Evolutionary conservation across 1,284 basidiomycete species (phyloP).

Genomic region (Malassezia slooffiae): DNA sequence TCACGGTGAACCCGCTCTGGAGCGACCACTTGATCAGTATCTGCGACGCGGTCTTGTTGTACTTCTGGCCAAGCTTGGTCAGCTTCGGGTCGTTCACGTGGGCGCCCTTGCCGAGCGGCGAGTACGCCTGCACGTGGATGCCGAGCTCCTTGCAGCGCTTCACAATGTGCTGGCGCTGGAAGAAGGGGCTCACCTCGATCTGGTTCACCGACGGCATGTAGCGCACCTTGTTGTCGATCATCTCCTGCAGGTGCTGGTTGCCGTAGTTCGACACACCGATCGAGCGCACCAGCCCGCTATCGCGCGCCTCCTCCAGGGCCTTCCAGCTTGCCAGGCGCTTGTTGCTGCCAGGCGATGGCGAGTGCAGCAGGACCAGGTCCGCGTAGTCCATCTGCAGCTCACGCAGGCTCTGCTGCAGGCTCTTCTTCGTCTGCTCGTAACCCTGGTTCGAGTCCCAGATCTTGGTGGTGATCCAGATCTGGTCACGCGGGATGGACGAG

Average conservation of each 20-base stretch:
- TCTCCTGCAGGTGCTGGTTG: constrained; percentile 66
- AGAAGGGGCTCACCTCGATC: constrained; percentile 68
- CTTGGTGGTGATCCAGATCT: constrained; percentile 76
- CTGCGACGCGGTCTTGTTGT: constrained; percentile 59
- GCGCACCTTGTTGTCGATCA: constrained; percentile 49
- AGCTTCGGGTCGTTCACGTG: constrained; percentile 22
- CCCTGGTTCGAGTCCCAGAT: constrained; percentile 49
- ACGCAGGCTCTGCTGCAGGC: constrained; percentile 18
- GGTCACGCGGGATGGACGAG: constrained; percentile 61
- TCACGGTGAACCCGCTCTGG: constrained; percentile 53
- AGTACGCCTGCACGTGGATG: constrained; percentile 60
- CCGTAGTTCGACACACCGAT: constrained; percentile 47
- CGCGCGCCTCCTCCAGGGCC: constrained; percentile 23
- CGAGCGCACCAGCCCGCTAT: constrained; percentile 18
- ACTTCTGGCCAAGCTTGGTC: constrained; percentile 47
- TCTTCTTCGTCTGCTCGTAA: constrained; percentile 15
- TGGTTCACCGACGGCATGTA: constrained; percentile 4
- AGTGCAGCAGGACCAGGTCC: constrained; percentile 39
- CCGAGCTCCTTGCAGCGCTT: constrained; percentile 60
- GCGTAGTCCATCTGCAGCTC: constrained; percentile 23
- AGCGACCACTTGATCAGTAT: constrained; percentile 71
- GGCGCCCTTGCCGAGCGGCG: constrained; percentile 11
- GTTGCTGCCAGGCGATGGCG: constrained; percentile 28
- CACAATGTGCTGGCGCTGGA: constrained; percentile 68
- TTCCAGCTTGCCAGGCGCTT: constrained; percentile 30